Evolutionary conservation across 108 stramenopile species (phyloP).

Genomic region (Cyclotella kingstonii): DNA sequence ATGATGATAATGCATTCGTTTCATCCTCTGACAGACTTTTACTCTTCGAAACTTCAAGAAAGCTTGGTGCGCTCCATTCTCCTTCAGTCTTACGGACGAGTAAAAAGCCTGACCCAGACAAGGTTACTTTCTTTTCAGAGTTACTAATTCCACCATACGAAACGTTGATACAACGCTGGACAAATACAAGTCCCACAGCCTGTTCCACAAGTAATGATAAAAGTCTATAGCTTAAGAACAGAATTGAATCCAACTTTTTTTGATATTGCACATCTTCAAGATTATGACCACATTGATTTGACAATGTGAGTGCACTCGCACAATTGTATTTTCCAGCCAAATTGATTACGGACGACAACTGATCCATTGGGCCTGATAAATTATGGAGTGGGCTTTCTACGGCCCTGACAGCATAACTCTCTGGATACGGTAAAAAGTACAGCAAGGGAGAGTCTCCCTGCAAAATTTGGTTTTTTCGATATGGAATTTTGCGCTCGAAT

Average conservation of each 20-base stretch:
- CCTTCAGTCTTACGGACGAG: slow-evolving; percentile 32
- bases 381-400: neutral
- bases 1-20: neutral
- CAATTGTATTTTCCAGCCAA: slow-evolving; percentile 23
- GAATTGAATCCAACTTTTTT: neutral
- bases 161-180: slow-evolving; percentile 10
- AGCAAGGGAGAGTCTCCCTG: slow-evolving; percentile 2
- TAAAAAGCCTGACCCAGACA: slow-evolving; percentile 32
- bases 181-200: slow-evolving; percentile 38
- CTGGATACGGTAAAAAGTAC: slow-evolving; percentile 20
- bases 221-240: slow-evolving; percentile 26
- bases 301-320: slow-evolving; percentile 3
- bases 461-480: slow-evolving; percentile 5
- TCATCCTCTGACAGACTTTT: slow-evolving; percentile 4
- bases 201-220: slow-evolving; percentile 40
- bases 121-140: slow-evolving; percentile 1
- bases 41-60: slow-evolving; percentile 13
- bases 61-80: slow-evolving; percentile 42
- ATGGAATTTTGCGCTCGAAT: slow-evolving; percentile 31
- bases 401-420: neutral
- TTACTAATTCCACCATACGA: neutral
- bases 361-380: neutral
- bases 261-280: neutral
- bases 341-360: slow-evolving; percentile 11
- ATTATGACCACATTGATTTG: slow-evolving; percentile 1